Evolutionary conservation across 306 rosid genomes (phyloP).

Genomic region (Trifolium dubium): DNA sequence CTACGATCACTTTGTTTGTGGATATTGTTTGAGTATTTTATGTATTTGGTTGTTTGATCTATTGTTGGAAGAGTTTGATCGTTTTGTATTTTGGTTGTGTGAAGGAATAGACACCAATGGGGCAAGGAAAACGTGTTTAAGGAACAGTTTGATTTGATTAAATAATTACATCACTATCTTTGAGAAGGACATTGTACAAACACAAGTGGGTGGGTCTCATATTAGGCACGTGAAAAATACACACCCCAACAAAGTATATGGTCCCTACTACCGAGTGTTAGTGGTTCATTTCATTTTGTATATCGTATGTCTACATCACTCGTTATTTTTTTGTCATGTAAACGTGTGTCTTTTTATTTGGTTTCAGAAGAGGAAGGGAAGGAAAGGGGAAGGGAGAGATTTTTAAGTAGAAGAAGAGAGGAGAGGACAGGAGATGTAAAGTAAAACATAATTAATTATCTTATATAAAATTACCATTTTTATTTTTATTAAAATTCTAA

Average conservation of each 20-base stretch:
- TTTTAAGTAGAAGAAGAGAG: too few relatives aligned
- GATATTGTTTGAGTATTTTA: not conserved
- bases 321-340: too few relatives aligned
- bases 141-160: conserved; percentile 7
- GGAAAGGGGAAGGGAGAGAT: too few relatives aligned
- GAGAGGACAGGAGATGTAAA: too few relatives aligned
- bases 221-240: conserved; percentile 21
- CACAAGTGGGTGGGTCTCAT: conserved; percentile 1
- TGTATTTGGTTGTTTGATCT: conserved; percentile 15
- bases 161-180: not conserved
- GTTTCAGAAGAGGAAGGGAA: too few relatives aligned
- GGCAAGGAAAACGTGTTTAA: conserved; percentile 36
- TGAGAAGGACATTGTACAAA: not conserved
- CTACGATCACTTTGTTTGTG: too few relatives aligned
- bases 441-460: too few relatives aligned
- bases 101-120: not conserved
- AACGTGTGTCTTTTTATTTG: too few relatives aligned
- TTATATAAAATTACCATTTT: too few relatives aligned
- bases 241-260: not conserved
- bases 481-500: too few relatives aligned
- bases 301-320: not conserved
- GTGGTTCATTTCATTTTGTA: conserved; percentile 5
- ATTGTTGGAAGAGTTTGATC: not conserved
- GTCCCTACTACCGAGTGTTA: conserved; percentile 1
- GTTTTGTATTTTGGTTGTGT: conserved; percentile 8